Evolutionary conservation across 169 alveolate genomes (phyloP), one percentile per base, ranked within the genome.

Genomic region (Eimeria praecox): DNA sequence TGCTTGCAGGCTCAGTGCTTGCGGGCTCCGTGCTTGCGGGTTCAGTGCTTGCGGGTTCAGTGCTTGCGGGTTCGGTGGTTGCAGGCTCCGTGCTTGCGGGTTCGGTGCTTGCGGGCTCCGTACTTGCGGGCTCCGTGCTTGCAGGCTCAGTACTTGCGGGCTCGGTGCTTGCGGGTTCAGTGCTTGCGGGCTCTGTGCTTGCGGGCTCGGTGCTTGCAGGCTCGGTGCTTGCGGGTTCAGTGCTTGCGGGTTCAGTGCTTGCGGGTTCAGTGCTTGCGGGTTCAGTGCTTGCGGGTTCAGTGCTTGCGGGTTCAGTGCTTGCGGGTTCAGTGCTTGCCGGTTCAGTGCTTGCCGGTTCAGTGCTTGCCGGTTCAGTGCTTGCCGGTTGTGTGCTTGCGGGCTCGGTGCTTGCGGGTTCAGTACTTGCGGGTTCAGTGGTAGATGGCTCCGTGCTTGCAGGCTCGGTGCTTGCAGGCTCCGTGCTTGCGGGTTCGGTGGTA

Each of bases 361-460:
- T 82, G 35, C 73, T 82, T 27, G 40, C 69, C 6, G 46, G 40
- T 49, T 82, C 90, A 27, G 90, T 82, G 64, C 73, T 46, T 27
- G 44, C 69, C 40, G 46, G 71, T 24, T 82, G 44, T 27, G 90
- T 8, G 90, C 6, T 6, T n/a, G 33, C 35, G 87, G 33, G n/a
- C n/a, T n/a, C n/a, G 8, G 20, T 46, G 33, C 27, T 46, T 6
- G 49, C 33, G 5, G 87, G 87, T 27, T 69, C n/a, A 4, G 80
- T 69, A 2, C 24, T 8, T 10, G 80, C 38, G 8, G 80, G 46
- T 12, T 27, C 44, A 0, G 80, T 69, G 27, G 80, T 30, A 69
- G 80, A 69, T 2, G 80, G 46, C 44, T 69, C n/a, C n/a, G n/a
- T n/a, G n/a, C n/a, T n/a, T n/a, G n/a, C n/a, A n/a, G n/a, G n/a